These are phyloP conservation scores for Lactarius quietus DNA, from an alignment of 768 basidiomycete species.

Conservation along the genomic window DNA sequence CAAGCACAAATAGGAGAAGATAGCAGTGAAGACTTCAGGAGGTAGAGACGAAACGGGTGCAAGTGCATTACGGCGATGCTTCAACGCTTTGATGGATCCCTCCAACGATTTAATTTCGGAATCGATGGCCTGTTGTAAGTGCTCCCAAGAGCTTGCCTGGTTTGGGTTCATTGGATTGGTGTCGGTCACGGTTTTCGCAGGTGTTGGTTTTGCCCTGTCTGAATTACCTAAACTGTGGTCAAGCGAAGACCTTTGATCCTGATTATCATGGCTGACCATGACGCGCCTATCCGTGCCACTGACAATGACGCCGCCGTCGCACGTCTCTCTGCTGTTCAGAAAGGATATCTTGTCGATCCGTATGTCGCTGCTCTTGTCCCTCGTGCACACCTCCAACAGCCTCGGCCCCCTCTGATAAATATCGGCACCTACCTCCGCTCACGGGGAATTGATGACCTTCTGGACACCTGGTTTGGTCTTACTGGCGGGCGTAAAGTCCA, in stretches of 20 bases:
- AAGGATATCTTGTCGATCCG: conserved; percentile 77
- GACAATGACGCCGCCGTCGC: conserved; percentile 82
- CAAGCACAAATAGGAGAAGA: too few species aligned
- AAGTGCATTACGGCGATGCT: too few species aligned
- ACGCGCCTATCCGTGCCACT: conserved; percentile 67
- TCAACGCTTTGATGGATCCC: too few species aligned
- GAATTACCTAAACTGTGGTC: too few species aligned
- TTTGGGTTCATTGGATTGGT: too few species aligned
- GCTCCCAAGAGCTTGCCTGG: too few species aligned
- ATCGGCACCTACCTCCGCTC: conserved; percentile 89
- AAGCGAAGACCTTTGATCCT: background rate
- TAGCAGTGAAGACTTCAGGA: too few species aligned
- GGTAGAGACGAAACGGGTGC: too few species aligned
- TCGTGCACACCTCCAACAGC: conserved; percentile 55
- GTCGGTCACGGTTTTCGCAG: too few species aligned
- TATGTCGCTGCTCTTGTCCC: conserved; percentile 67
- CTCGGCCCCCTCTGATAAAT: conserved; percentile 87
- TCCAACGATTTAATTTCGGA: too few species aligned
- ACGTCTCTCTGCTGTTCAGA: conserved; percentile 79
- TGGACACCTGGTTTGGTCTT: conserved; percentile 50
- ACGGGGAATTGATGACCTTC: conserved; percentile 71
- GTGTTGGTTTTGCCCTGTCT: too few species aligned
- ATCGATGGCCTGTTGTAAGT: too few species aligned
- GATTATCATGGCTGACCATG: conserved; percentile 38
- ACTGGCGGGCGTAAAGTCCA: conserved; percentile 55